Percentiles rank a stretch among this genome's conserved stretches.
Evolutionary conservation across 202 grass and related monocot species (phyloP).

Genomic region (Cymbopogon flexuosus): DNA sequence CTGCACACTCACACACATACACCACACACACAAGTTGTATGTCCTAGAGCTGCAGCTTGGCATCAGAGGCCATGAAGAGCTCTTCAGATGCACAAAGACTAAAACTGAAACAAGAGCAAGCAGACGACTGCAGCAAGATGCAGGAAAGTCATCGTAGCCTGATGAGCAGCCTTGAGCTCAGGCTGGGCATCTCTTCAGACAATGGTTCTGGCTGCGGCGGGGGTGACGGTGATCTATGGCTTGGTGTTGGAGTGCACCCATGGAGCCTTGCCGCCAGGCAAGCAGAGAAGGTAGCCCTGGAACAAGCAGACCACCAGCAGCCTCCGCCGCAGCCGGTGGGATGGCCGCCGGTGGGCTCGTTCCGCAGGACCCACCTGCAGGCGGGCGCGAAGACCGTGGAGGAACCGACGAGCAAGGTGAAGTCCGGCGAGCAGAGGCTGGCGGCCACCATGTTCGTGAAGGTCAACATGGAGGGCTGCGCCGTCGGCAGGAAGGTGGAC

Average conservation of each 20-base stretch:
- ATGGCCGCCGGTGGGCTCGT: slow-evolving; percentile 48
- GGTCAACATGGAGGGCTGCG: slow-evolving; percentile 80
- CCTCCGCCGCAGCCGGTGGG: slow-evolving; percentile 25
- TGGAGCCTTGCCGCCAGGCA: slow-evolving; percentile 69
- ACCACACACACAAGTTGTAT: background rate
- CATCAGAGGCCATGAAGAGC: slow-evolving; percentile 37
- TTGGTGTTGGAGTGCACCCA: slow-evolving; percentile 39
- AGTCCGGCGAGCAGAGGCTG: background rate
- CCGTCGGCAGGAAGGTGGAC: slow-evolving; percentile 81
- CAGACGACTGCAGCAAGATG: background rate
- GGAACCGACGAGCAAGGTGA: background rate
- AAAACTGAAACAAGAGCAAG: slow-evolving; percentile 33
- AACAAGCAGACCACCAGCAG: slow-evolving; percentile 41
- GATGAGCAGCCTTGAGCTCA: slow-evolving; percentile 55
- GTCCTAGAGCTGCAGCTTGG: slow-evolving; percentile 20
- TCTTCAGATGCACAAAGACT: slow-evolving; percentile 29
- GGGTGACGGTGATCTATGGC: slow-evolving; percentile 15
- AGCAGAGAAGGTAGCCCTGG: slow-evolving; percentile 48
- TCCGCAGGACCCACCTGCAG: slow-evolving; percentile 38
- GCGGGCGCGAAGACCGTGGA: background rate
- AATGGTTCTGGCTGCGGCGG: background rate
- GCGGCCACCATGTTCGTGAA: slow-evolving; percentile 59
- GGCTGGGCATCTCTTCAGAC: slow-evolving; percentile 62
- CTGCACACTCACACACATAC: background rate
- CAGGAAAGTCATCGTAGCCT: background rate